Percentiles rank a stretch among this genome's conserved stretches.
phyloP scores from a whole-genome alignment of 352 stramenopile species.

The Aphanomyces astaci region DNA sequence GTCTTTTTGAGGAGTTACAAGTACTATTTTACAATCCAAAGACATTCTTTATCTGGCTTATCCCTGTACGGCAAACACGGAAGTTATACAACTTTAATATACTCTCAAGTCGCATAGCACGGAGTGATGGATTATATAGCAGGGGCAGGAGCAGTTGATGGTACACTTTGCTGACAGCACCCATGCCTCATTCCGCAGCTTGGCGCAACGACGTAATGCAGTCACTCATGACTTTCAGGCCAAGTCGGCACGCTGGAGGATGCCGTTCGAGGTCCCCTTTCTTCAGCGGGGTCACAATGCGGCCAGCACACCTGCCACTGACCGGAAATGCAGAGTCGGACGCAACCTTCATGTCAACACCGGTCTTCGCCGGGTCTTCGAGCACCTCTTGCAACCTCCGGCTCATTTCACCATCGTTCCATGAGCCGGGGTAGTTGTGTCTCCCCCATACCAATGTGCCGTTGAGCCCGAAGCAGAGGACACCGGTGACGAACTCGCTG shows the following conservation, averaged over 20 bases:
- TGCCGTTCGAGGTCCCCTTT: conserved; percentile 16
- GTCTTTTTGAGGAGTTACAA: no score
- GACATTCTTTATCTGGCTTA: no score
- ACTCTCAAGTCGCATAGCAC: no score
- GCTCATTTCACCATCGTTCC: conserved; percentile 21
- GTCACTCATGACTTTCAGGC: no score
- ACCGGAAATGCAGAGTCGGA: conserved; percentile 23
- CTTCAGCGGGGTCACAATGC: conserved; percentile 19
- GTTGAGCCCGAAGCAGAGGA: conserved; percentile 7
- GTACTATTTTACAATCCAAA: no score
- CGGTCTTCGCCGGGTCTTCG: no score
- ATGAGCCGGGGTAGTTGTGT: conserved; percentile 17
- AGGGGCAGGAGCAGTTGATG: background rate
- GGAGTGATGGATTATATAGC: background rate
- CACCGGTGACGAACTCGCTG: background rate
- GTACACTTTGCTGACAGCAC: no score
- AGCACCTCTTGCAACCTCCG: background rate
- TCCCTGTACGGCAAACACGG: no score
- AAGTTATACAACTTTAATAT: no score
- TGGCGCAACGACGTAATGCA: no score
- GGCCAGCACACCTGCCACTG: background rate
- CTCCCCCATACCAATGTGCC: conserved; percentile 12
- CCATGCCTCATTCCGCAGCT: no score
- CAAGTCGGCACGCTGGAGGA: background rate
- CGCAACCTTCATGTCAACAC: no score